phyloP scores from a whole-genome alignment of 2,329 filamentous ascomycete genomes.

The Byssochlamys sp. region DNA sequence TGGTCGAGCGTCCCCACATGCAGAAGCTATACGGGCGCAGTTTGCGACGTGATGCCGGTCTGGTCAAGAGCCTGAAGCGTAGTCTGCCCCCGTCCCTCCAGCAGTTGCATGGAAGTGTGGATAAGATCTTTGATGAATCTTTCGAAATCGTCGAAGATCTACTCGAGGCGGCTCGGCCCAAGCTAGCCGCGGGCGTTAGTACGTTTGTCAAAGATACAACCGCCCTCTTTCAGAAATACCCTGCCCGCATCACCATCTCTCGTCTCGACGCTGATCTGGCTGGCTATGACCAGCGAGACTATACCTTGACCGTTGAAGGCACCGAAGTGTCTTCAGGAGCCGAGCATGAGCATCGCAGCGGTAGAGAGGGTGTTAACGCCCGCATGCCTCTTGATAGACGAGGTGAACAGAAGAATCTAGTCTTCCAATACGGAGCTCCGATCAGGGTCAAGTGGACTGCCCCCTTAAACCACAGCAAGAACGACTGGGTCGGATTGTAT shows the following conservation, averaged over 20 bases:
- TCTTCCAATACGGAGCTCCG: conserved; percentile 80
- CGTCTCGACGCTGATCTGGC: conserved; percentile 69
- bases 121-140: conserved; percentile 75
- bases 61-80: conserved; percentile 82
- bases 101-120: conserved; percentile 74
- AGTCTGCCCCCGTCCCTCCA: conserved; percentile 75
- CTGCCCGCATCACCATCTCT: conserved; percentile 73
- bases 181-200: conserved; percentile 74
- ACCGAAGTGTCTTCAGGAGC: conserved; percentile 46
- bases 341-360: conserved; percentile 53
- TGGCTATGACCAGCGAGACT: conserved; percentile 68
- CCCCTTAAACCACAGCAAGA: conserved; percentile 73
- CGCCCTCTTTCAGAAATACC: conserved; percentile 79
- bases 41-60: conserved; percentile 74
- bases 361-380: conserved; percentile 63
- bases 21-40: conserved; percentile 87
- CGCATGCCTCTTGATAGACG: conserved; percentile 54
- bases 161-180: conserved; percentile 73
- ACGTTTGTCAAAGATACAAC: conserved; percentile 81
- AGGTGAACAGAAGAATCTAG: conserved; percentile 60
- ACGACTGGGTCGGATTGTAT: conserved; percentile 93
- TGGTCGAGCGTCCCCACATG: conserved; percentile 94
- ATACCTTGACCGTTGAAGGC: conserved; percentile 65
- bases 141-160: conserved; percentile 86
- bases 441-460: conserved; percentile 86